These are phyloP conservation scores for Syzygium grande DNA, from an alignment of 345 rosid species.

Conservation along the genomic window DNA sequence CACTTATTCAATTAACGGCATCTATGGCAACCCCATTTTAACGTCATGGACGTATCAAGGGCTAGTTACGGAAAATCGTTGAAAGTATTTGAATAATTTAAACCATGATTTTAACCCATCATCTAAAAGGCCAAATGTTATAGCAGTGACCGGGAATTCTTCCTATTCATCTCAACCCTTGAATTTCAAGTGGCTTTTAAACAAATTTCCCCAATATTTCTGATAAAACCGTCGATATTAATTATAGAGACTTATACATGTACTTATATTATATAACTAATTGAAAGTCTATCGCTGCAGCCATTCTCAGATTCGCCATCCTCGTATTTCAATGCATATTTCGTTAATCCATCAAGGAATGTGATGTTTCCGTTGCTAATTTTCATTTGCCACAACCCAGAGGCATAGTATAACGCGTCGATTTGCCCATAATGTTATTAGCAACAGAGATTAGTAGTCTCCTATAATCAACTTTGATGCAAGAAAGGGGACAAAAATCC, in stretches of 20 bases:
- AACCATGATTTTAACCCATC: neutral
- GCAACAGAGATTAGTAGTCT: no score
- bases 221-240: neutral
- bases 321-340: no score
- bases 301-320: no score
- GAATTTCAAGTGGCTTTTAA: neutral
- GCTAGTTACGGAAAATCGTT: neutral
- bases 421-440: no score
- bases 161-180: neutral
- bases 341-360: no score
- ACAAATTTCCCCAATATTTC: neutral
- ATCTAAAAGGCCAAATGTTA: neutral
- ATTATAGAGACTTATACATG: neutral
- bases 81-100: neutral
- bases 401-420: no score
- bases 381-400: no score
- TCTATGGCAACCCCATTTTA: neutral
- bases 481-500: no score
- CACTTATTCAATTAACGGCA: neutral
- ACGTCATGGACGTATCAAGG: neutral
- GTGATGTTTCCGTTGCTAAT: no score
- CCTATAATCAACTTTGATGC: no score
- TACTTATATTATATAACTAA: neutral
- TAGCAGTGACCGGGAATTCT: neutral
- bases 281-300: no score